Conservation (phyloP, 192 early-diverging fungal genomes). For the Radiomyces spectabilis region DNA sequence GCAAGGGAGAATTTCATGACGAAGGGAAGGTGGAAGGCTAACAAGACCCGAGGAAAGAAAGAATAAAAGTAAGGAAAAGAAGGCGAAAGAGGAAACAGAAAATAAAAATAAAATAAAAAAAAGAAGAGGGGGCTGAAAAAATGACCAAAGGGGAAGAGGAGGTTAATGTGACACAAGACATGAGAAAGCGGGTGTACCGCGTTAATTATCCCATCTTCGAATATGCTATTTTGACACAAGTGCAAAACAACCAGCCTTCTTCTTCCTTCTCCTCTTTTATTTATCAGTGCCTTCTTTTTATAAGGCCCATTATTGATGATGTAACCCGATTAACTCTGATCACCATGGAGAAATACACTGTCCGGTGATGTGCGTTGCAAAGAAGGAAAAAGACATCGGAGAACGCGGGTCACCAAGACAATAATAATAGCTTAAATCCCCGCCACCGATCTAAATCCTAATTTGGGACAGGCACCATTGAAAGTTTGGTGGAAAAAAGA, state of each 20-base stretch:
- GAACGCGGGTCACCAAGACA: too few species aligned
- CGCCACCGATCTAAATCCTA: constrained; percentile 1
- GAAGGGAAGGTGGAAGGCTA: too few species aligned
- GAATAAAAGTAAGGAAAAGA: neutral
- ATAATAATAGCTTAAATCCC: neutral
- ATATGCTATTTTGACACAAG: neutral
- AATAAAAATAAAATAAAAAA: neutral
- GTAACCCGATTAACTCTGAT: neutral
- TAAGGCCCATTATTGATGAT: neutral
- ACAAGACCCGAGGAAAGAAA: neutral
- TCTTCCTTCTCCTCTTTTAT: too few species aligned
- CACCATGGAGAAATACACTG: too few species aligned
- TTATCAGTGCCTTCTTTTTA: neutral
- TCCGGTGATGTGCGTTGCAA: too few species aligned
- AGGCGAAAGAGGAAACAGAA: neutral
- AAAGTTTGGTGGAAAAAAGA: too few species aligned
- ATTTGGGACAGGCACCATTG: too few species aligned
- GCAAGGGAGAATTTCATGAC: constrained; percentile 24
- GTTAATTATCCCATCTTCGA: neutral
- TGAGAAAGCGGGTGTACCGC: neutral
- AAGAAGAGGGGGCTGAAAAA: neutral
- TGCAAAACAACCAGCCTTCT: too few species aligned
- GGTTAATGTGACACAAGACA: neutral
- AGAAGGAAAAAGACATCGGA: too few species aligned
- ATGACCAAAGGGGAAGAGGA: neutral